A percentile compares a stretch with the other conserved stretches of the same genome.
phyloP scores from a whole-genome alignment of 2,329 filamentous ascomycete species.

The Neofusicoccum cordaticola region DNA sequence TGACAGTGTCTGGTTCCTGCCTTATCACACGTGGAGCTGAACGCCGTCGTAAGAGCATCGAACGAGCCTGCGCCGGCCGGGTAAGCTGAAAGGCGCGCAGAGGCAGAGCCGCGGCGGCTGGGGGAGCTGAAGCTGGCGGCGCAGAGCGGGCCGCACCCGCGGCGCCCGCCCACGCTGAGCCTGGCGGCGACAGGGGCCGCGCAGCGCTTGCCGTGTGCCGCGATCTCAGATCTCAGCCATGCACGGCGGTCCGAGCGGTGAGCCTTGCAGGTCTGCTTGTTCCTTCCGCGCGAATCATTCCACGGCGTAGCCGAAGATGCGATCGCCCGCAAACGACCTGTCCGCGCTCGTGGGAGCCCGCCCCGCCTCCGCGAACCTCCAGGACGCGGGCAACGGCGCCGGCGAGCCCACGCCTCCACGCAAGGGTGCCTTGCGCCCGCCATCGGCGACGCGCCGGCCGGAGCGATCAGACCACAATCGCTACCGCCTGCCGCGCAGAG shows the following conservation, averaged over 20 bases:
- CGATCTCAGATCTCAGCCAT: constrained; percentile 12
- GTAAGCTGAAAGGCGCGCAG: neutral
- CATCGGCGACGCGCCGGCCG: neutral
- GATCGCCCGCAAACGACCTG: neutral
- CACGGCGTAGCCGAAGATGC: constrained; percentile 7
- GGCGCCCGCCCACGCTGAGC: too few relatives aligned
- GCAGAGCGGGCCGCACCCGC: neutral
- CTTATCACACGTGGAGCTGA: constrained; percentile 4
- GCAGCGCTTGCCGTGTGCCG: constrained; percentile 4
- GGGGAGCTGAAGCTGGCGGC: neutral
- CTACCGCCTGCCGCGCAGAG: neutral
- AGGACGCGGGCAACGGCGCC: neutral
- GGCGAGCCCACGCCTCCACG: neutral
- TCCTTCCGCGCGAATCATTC: constrained; percentile 6
- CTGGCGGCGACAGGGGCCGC: neutral
- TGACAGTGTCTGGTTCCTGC: constrained; percentile 1
- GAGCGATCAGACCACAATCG: constrained; percentile 6
- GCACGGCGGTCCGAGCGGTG: constrained; percentile 6
- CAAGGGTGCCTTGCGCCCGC: constrained; percentile 1
- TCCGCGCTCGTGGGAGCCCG: neutral
- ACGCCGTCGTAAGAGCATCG: constrained; percentile 12
- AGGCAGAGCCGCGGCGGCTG: neutral
- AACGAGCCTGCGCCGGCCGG: neutral
- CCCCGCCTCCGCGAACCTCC: neutral
- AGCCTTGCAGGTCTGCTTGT: constrained; percentile 1